Conservation (phyloP, 75 land plant genomes). For the Picea sitchensis region DNA sequence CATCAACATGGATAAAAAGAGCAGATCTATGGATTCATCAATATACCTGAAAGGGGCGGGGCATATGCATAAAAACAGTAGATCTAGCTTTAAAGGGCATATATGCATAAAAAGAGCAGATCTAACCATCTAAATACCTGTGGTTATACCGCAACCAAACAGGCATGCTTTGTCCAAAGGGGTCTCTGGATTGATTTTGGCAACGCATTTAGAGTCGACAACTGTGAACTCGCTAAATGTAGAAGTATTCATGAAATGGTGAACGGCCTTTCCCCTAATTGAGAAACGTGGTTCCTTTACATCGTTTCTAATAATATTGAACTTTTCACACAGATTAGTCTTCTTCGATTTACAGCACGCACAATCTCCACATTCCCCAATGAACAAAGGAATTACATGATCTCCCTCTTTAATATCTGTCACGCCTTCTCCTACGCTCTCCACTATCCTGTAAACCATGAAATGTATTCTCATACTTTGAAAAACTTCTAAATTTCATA, state of each 20-base stretch:
- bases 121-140: conserved; percentile 36
- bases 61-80: too few relatives aligned
- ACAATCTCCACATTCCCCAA: not conserved
- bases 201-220: conserved; percentile 64
- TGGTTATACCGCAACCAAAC: conserved; percentile 72
- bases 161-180: conserved; percentile 61
- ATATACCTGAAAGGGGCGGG: too few relatives aligned
- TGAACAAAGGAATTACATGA: not conserved
- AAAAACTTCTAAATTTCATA: too few relatives aligned
- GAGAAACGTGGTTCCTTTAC: conserved; percentile 52
- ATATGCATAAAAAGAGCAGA: too few relatives aligned
- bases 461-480: too few relatives aligned
- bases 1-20: too few relatives aligned
- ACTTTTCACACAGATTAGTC: conserved; percentile 59
- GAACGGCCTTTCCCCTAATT: conserved; percentile 32
- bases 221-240: conserved; percentile 95
- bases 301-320: conserved; percentile 35
- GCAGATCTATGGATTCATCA: too few relatives aligned
- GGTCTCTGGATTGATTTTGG: conserved; percentile 58
- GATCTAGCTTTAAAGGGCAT: too few relatives aligned
- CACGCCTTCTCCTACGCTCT: conserved; percentile 35
- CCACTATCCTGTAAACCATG: conserved; percentile 29
- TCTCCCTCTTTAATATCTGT: conserved; percentile 13
- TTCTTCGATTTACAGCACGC: conserved; percentile 19
- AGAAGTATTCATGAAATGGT: conserved; percentile 70